phyloP scores from a whole-genome alignment of 2,329 filamentous ascomycete genomes.

The Fusarium temperatum region DNA sequence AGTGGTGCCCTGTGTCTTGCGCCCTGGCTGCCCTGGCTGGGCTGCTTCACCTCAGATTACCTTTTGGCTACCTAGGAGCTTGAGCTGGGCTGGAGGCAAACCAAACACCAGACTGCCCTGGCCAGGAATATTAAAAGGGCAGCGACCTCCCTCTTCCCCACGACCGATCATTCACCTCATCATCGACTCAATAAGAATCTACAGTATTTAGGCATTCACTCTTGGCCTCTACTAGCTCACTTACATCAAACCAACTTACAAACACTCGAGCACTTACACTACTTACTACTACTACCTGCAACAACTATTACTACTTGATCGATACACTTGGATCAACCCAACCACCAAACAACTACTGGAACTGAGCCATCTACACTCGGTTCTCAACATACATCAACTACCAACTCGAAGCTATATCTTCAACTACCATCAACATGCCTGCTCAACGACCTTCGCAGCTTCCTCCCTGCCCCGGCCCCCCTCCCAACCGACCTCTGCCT shows the following conservation, averaged over 20 bases:
- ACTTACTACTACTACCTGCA: background rate
- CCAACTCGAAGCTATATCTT: slow-evolving; percentile 23
- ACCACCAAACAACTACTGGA: slow-evolving; percentile 15
- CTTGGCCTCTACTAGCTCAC: slow-evolving; percentile 23
- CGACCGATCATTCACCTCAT: slow-evolving; percentile 36
- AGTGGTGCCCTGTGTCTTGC: slow-evolving; percentile 42
- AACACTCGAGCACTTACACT: slow-evolving; percentile 23
- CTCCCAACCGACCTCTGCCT: slow-evolving; percentile 71
- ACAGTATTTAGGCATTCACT: slow-evolving; percentile 18
- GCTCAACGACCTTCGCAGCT: slow-evolving; percentile 71
- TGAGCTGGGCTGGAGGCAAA: slow-evolving; percentile 41
- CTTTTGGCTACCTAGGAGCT: slow-evolving; percentile 38
- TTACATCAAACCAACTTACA: slow-evolving; percentile 1
- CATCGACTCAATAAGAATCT: slow-evolving; percentile 38
- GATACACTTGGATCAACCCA: slow-evolving; percentile 14
- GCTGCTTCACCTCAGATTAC: slow-evolving; percentile 47
- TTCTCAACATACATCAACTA: slow-evolving; percentile 18
- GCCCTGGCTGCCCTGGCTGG: slow-evolving; percentile 41
- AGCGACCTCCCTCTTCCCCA: slow-evolving; percentile 43
- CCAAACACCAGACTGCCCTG: slow-evolving; percentile 42
- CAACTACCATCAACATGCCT: slow-evolving; percentile 55
- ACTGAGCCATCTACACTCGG: slow-evolving; percentile 37
- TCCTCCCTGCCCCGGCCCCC: slow-evolving; percentile 73
- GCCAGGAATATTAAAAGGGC: slow-evolving; percentile 45
- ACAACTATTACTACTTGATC: slow-evolving; percentile 11